Percentiles rank a stretch among this genome's conserved stretches.
These are phyloP conservation scores for Geotrichum bryndzae DNA, from an alignment of 1,139 yeast genomes.

Conservation along the genomic window DNA sequence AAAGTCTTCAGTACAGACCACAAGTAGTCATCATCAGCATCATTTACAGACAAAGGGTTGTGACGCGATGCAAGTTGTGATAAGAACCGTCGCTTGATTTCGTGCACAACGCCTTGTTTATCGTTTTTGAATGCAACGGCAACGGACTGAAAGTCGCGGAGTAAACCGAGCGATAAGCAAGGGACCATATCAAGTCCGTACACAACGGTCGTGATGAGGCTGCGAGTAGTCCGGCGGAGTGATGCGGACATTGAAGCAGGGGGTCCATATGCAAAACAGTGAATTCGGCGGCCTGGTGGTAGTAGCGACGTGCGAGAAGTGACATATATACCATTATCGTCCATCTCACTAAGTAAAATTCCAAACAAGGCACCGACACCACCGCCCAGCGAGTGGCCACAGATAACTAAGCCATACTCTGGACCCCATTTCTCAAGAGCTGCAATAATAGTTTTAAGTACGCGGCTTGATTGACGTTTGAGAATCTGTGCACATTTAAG, in stretches of 20 bases:
- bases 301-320: conserved; percentile 10
- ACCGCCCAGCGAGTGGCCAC: conserved; percentile 38
- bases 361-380: conserved; percentile 35
- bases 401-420: conserved; percentile 32
- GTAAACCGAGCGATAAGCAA: conserved; percentile 33
- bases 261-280: conserved; percentile 35
- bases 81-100: conserved; percentile 28
- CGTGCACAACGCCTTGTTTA: conserved; percentile 28
- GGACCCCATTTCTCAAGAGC: conserved; percentile 29
- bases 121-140: conserved; percentile 31
- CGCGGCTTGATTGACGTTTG: conserved; percentile 25
- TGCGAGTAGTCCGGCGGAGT: conserved; percentile 28
- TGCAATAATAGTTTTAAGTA: conserved; percentile 27
- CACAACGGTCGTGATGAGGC: conserved; percentile 32
- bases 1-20: conserved; percentile 29
- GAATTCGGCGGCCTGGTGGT: conserved; percentile 30
- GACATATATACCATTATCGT: conserved; percentile 13
- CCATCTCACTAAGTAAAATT: conserved; percentile 29
- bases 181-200: conserved; percentile 36
- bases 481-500: conserved; percentile 31
- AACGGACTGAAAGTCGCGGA: conserved; percentile 33
- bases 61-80: conserved; percentile 30
- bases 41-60: conserved; percentile 24
- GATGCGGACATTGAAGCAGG: conserved; percentile 33
- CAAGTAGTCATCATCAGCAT: conserved; percentile 31